Percentiles rank a stretch among this genome's conserved stretches.
These are phyloP conservation scores for Maudiozyma saulgeensis DNA, from an alignment of 805 yeast species.

Conservation along the genomic window DNA sequence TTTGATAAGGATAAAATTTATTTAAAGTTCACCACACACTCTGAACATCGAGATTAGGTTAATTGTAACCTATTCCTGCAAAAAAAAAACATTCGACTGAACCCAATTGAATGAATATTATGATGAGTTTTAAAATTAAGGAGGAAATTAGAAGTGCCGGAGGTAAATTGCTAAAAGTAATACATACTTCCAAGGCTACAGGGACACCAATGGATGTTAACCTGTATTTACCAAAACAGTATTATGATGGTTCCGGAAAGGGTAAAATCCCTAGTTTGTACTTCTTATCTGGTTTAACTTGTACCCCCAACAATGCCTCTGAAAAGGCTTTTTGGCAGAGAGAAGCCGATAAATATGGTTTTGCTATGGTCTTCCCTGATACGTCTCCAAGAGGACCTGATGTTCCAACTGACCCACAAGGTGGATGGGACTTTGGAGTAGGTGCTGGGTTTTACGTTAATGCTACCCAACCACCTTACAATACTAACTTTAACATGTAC, in stretches of 20 bases:
- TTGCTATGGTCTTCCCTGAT: slow-evolving; percentile 89
- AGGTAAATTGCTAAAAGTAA: slow-evolving; percentile 66
- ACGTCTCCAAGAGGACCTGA: slow-evolving; percentile 87
- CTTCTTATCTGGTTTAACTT: slow-evolving; percentile 82
- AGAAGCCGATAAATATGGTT: slow-evolving; percentile 70
- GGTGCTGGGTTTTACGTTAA: slow-evolving; percentile 94
- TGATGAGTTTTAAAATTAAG: slow-evolving; percentile 44
- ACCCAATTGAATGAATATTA: not conserved
- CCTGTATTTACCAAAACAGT: slow-evolving; percentile 63
- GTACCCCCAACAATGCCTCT: slow-evolving; percentile 86
- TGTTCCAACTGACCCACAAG: slow-evolving; percentile 60
- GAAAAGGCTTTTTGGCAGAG: slow-evolving; percentile 87
- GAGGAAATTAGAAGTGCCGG: slow-evolving; percentile 53
- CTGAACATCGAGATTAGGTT: too few species aligned
- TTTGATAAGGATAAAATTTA: too few species aligned
- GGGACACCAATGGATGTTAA: slow-evolving; percentile 75
- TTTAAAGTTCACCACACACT: too few species aligned
- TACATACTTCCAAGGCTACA: slow-evolving; percentile 60
- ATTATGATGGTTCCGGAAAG: slow-evolving; percentile 13
- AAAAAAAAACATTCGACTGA: too few species aligned
- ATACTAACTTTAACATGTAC: slow-evolving; percentile 73
- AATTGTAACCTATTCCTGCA: too few species aligned
- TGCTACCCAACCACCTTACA: slow-evolving; percentile 68
- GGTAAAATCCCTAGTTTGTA: slow-evolving; percentile 58
- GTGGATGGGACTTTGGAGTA: slow-evolving; percentile 77